Conservation (phyloP, 1,139 yeast species). For the Pichia norvegensis region DNA sequence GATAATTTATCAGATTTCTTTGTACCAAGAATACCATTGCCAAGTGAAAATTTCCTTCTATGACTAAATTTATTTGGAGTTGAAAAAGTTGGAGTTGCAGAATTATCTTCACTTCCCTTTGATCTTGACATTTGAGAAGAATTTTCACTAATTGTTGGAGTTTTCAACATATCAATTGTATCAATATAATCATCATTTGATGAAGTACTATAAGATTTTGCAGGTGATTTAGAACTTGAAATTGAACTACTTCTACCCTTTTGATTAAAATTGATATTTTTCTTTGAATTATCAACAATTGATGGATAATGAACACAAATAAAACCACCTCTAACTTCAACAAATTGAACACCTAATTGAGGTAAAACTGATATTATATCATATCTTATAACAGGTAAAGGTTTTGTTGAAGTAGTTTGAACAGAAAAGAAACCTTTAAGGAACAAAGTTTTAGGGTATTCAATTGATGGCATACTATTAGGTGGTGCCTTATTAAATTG, state of each 20-base stretch:
- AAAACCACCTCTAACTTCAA: conserved; percentile 93
- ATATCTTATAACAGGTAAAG: conserved; percentile 80
- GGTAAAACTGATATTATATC: conserved; percentile 75
- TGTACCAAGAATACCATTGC: conserved; percentile 40
- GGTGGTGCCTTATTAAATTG: conserved; percentile 65
- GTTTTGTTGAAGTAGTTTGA: conserved; percentile 90
- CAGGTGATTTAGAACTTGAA: conserved; percentile 9
- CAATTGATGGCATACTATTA: conserved; percentile 88
- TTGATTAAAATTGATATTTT: conserved; percentile 1
- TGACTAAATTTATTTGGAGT: conserved; percentile 29
- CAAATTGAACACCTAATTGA: conserved; percentile 70
- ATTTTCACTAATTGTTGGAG: conserved; percentile 14
- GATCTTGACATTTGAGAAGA: conserved; percentile 5
- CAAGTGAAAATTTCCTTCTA: conserved; percentile 57
- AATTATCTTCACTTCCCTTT: conserved; percentile 1
- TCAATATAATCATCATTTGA: conserved; percentile 6
- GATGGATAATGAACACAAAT: conserved; percentile 69
- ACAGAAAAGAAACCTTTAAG: conserved; percentile 93
- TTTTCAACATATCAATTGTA: conserved; percentile 9
- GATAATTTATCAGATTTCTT: conserved; percentile 42
- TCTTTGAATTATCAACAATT: conserved; percentile 18
- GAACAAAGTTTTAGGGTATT: conserved; percentile 84
- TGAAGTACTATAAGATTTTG: conserved; percentile 3
- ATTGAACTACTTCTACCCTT: conserved; percentile 2
- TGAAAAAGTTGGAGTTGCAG: conserved; percentile 6